phyloP scores from a whole-genome alignment of 805 yeast species.

The Cephaloascus fragrans region DNA sequence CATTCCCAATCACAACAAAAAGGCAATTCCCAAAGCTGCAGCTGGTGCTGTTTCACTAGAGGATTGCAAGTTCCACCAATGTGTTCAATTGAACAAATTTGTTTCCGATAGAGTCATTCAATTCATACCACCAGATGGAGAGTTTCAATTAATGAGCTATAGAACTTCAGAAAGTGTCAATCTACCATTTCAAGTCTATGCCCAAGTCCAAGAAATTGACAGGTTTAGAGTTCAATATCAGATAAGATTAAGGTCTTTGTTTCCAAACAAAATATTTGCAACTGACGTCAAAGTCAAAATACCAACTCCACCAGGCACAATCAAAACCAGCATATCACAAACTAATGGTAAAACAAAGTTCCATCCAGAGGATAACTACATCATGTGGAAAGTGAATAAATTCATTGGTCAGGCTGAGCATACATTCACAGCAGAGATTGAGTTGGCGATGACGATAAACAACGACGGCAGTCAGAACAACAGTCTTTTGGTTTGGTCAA shows the following conservation, averaged over 20 bases:
- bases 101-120: slow-evolving; percentile 55
- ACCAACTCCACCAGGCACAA: slow-evolving; percentile 59
- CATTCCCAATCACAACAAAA: slow-evolving; percentile 16
- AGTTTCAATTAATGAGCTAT: slow-evolving; percentile 75
- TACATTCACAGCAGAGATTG: slow-evolving; percentile 42
- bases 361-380: slow-evolving; percentile 51
- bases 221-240: slow-evolving; percentile 40
- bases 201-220: slow-evolving; percentile 38
- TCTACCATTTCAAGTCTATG: slow-evolving; percentile 61
- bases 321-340: slow-evolving; percentile 32
- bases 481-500: slow-evolving; percentile 38
- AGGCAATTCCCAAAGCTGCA: slow-evolving; percentile 23
- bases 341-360: slow-evolving; percentile 63
- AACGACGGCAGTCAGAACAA: background rate
- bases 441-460: slow-evolving; percentile 21
- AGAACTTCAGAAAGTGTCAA: slow-evolving; percentile 49
- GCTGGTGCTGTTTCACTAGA: slow-evolving; percentile 48
- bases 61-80: slow-evolving; percentile 80
- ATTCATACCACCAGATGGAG: slow-evolving; percentile 84
- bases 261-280: slow-evolving; percentile 48
- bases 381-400: slow-evolving; percentile 65
- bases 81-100: slow-evolving; percentile 66
- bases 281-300: slow-evolving; percentile 53
- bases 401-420: slow-evolving; percentile 59
- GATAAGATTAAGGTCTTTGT: slow-evolving; percentile 54